Evolutionary conservation across 148 eudicot genomes (phyloP), one percentile per base, ranked within the genome.

Genomic region (Rhododendron ferrugineum): DNA sequence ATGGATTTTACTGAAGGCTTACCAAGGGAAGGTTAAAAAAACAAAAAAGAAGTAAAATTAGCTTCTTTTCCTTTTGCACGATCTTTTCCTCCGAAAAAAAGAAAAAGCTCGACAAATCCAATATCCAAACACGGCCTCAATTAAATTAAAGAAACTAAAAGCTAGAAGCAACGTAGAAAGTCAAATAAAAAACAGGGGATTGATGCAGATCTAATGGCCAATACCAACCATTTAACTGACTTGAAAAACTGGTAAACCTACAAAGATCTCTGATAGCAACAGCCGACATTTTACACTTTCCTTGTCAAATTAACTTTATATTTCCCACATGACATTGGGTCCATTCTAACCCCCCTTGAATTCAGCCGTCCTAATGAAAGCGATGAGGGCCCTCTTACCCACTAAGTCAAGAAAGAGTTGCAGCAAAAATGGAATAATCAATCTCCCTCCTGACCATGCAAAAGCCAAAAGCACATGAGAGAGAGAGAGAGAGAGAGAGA

Each of bases 281-380:
- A 47, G 8, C 83, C 83, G 44, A 74, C 47, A 75, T n/a, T 18
- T 18, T 14, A 62, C 72, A 47, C 70, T 83, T 83, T 49, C 22
- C 42, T 20, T 14, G 66, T 64, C 50, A 83, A 34, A n/a, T 46
- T 32, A 9, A 13, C 74, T 56, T 75, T 79, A 82, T 23, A 82
- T 54, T 30, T 77, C 78, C 49, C 91, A 89, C 87, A 87, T 89
- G 86, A 84, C 16, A 52, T 30, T 80, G 91, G 89, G 82, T 84
- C 89, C 85, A 70, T 30, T 70, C 40, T 30, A 83, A 40, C 44
- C 34, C 54, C 64, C 68, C 10, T n/a, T 1, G 10, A 56, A 76
- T 76, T 86, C 16, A 74, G 82, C 85, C 75, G 23, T 28, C 85
- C 62, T 18, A 60, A 60, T 20, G 47, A 20, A 81, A 20, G 2